A percentile compares a stretch with the other conserved stretches of the same genome.
Evolutionary conservation across 1,284 basidiomycete genomes (phyloP).

Genomic region (Papiliotrema nemorosa): DNA sequence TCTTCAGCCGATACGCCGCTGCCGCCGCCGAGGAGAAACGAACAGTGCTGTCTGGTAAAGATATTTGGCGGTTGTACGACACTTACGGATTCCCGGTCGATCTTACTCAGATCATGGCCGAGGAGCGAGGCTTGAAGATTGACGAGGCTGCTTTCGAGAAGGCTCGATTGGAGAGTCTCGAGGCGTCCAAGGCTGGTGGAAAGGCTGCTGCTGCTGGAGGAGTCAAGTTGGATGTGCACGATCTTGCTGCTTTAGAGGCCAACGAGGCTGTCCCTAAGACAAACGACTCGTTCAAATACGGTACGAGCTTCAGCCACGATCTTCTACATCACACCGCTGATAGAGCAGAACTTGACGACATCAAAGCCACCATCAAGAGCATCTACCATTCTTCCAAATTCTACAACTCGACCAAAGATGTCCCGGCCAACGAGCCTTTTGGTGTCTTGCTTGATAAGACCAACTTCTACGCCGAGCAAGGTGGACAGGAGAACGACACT

Average conservation of each 20-base stretch:
- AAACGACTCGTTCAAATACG: constrained; percentile 85
- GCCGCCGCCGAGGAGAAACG: constrained; percentile 64
- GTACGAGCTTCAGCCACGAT: constrained; percentile 48
- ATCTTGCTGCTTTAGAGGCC: constrained; percentile 81
- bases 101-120: constrained; percentile 94
- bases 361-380: constrained; percentile 72
- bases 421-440: constrained; percentile 64
- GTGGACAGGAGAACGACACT: constrained; percentile 96
- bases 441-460: constrained; percentile 89
- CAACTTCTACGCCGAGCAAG: constrained; percentile 97
- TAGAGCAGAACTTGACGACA: constrained; percentile 64
- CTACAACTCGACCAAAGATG: constrained; percentile 61
- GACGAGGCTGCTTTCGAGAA: constrained; percentile 87
- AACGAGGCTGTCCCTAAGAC: constrained; percentile 83
- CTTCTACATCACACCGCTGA: constrained; percentile 5
- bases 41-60: constrained; percentile 76
- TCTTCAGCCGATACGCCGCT: constrained; percentile 87
- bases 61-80: constrained; percentile 97
- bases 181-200: constrained; percentile 75
- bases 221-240: constrained; percentile 94
- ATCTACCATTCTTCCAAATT: constrained; percentile 84
- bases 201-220: constrained; percentile 66
- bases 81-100: constrained; percentile 99
- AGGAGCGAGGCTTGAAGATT: constrained; percentile 80
- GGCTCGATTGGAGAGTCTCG: constrained; percentile 83